phyloP scores from a whole-genome alignment of 257 asterid genomes.

The Plantago ovata region DNA sequence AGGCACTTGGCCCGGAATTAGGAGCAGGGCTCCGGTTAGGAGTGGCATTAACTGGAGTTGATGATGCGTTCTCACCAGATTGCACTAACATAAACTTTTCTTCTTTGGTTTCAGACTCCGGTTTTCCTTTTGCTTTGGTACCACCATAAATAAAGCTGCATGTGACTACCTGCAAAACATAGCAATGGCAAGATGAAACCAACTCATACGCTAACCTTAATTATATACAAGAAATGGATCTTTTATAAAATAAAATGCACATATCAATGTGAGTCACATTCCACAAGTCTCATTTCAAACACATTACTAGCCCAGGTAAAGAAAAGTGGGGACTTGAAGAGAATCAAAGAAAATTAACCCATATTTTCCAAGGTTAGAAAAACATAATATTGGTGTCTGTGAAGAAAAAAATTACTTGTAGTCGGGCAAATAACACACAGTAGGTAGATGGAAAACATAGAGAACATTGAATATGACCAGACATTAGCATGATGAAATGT shows the following conservation, averaged over 20 bases:
- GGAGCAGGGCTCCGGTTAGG: constrained; percentile 39
- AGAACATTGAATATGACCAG: not conserved
- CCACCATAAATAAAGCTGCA: constrained; percentile 81
- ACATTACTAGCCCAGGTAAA: no score
- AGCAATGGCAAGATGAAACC: not conserved
- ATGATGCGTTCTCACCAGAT: constrained; percentile 23
- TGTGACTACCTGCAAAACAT: constrained; percentile 52
- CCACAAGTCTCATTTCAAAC: no score
- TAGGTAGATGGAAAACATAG: not conserved
- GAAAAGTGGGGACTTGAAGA: no score
- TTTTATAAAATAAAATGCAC: no score
- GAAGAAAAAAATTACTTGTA: no score
- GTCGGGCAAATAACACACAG: no score
- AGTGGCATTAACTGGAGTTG: constrained; percentile 22
- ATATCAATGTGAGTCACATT: no score
- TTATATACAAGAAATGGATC: not conserved
- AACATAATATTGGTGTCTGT: no score
- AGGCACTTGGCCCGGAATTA: constrained; percentile 37
- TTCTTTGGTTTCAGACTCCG: constrained; percentile 35
- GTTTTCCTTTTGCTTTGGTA: constrained; percentile 51
- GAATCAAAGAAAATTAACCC: no score
- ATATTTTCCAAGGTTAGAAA: no score
- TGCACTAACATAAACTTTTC: constrained; percentile 29
- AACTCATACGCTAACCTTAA: not conserved
- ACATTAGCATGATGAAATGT: not conserved